Evolutionary conservation across 306 rosid genomes (phyloP).

Genomic region (Benincasa hispida): DNA sequence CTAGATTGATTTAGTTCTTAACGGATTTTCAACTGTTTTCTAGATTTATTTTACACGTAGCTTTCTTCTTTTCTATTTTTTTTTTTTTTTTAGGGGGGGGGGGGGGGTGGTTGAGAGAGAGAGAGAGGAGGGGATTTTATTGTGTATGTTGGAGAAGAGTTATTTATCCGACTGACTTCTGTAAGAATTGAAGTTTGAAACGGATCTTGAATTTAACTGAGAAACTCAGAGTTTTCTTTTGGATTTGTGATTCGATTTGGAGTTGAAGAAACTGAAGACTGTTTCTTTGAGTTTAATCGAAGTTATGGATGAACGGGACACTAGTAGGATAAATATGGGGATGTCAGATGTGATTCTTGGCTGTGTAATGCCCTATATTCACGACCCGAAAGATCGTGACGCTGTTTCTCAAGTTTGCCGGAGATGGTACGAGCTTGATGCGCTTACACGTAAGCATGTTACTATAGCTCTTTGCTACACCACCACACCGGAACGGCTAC

Average conservation of each 20-base stretch:
- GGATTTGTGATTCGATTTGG: neutral
- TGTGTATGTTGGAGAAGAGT: neutral
- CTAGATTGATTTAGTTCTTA: neutral
- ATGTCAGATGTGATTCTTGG: slow-evolving; percentile 51
- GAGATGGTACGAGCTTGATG: slow-evolving; percentile 84
- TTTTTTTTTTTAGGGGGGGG: neutral
- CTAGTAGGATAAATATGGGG: neutral
- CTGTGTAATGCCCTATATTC: slow-evolving; percentile 69
- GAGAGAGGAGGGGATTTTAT: neutral
- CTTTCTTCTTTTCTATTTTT: neutral
- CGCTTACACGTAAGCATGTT: slow-evolving; percentile 80
- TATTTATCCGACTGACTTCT: neutral
- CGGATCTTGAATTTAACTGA: neutral
- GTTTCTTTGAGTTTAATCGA: neutral
- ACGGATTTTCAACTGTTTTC: neutral
- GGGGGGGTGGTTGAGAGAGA: too few species aligned
- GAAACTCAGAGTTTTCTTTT: neutral
- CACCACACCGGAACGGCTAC: slow-evolving; percentile 57
- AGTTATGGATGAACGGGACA: slow-evolving; percentile 26
- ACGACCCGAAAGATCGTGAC: slow-evolving; percentile 66
- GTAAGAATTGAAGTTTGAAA: neutral
- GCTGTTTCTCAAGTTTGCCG: slow-evolving; percentile 75
- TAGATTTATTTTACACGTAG: neutral
- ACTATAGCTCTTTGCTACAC: slow-evolving; percentile 94
- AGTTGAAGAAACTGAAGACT: neutral